Percentiles rank a stretch among this genome's conserved stretches.
Evolutionary conservation across 2,329 filamentous ascomycete species (phyloP).

Genomic region (Pseudogymnoascus verrucosus): DNA sequence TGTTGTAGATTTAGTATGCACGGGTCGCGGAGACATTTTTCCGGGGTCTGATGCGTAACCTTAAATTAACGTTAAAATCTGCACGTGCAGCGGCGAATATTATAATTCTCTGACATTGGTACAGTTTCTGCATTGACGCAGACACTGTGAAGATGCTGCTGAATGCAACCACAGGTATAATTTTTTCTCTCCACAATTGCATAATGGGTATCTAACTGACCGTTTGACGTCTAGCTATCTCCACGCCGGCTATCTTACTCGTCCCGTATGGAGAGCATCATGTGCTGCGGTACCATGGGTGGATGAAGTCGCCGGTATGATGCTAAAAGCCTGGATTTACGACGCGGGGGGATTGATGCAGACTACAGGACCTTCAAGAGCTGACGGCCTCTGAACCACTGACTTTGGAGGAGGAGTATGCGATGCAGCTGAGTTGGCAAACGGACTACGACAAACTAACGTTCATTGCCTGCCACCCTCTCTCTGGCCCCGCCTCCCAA

Average conservation of each 20-base stretch:
- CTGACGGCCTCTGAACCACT: slow-evolving; percentile 85
- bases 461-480: slow-evolving; percentile 64
- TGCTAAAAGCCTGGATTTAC: slow-evolving; percentile 47
- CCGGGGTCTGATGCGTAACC: background rate
- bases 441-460: slow-evolving; percentile 78
- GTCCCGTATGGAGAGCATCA: slow-evolving; percentile 80
- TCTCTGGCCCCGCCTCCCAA: slow-evolving; percentile 2
- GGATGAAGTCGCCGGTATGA: slow-evolving; percentile 59
- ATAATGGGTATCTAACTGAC: slow-evolving; percentile 13
- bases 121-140: background rate
- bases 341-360: slow-evolving; percentile 17
- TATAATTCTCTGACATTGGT: background rate
- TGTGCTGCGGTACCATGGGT: slow-evolving; percentile 74
- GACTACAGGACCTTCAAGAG: slow-evolving; percentile 59
- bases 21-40: background rate
- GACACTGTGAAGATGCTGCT: slow-evolving; percentile 24
- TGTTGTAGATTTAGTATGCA: background rate
- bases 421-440: slow-evolving; percentile 86
- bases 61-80: slow-evolving; percentile 2
- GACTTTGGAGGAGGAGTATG: slow-evolving; percentile 71
- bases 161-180: slow-evolving; percentile 27
- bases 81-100: background rate
- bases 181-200: background rate
- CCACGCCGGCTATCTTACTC: slow-evolving; percentile 58
- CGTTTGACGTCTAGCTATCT: slow-evolving; percentile 47